Evolutionary conservation across 176 grass and related monocot genomes (phyloP).

Genomic region (Phyllostachys edulis): DNA sequence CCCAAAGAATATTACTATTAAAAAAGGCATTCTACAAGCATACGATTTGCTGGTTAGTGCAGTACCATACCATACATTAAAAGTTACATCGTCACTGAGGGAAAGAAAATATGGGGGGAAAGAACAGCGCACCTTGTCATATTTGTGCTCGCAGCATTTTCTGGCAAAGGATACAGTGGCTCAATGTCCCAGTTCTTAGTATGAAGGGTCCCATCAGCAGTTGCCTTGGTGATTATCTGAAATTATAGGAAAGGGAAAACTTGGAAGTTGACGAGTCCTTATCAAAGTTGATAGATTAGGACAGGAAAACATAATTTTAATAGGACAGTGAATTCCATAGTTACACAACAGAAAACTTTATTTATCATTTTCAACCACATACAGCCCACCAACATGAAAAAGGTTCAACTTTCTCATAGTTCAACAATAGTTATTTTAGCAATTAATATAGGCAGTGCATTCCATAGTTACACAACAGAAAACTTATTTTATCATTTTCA

Average conservation of each 20-base stretch:
- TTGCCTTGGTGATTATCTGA: constrained; percentile 78
- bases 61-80: not conserved
- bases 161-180: constrained; percentile 65
- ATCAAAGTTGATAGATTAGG: constrained; percentile 11
- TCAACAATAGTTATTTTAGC: not conserved
- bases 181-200: constrained; percentile 87
- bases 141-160: constrained; percentile 25
- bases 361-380: not conserved
- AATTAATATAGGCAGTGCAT: not conserved
- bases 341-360: not conserved
- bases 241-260: constrained; percentile 14
- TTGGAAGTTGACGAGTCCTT: constrained; percentile 16
- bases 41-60: constrained; percentile 9
- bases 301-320: not conserved
- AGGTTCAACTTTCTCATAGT: not conserved
- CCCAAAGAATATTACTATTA: constrained; percentile 12
- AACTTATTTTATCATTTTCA: not conserved
- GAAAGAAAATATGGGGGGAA: not conserved
- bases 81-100: not conserved
- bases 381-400: not conserved
- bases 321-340: not conserved
- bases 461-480: not conserved
- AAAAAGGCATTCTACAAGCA: constrained; percentile 6
- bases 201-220: constrained; percentile 72
- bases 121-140: constrained; percentile 43